A percentile compares a stretch with the other conserved stretches of the same genome.
These are phyloP conservation scores for Sclerotinia subarctica DNA, from an alignment of 2,329 filamentous ascomycete genomes.

Conservation along the genomic window DNA sequence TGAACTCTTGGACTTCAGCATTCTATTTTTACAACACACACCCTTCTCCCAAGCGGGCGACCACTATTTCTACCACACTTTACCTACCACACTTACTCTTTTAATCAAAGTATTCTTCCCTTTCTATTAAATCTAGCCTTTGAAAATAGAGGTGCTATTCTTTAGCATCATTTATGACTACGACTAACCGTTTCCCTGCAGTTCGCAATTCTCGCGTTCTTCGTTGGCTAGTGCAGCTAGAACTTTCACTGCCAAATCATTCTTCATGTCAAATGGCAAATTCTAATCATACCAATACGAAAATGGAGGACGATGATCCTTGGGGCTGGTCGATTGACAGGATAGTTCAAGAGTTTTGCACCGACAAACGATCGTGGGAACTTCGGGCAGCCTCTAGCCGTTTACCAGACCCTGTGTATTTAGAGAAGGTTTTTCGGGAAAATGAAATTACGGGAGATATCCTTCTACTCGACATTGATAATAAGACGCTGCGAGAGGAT, in stretches of 20 bases:
- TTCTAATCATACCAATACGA: background rate
- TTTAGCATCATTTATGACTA: slow-evolving; percentile 4
- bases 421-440: slow-evolving; percentile 56
- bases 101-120: background rate
- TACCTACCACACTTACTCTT: background rate
- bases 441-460: slow-evolving; percentile 50
- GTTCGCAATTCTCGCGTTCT: slow-evolving; percentile 3
- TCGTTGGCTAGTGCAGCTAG: slow-evolving; percentile 12
- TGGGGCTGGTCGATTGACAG: slow-evolving; percentile 68
- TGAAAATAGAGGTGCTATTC: background rate
- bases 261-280: background rate
- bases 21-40: background rate
- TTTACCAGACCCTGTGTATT: slow-evolving; percentile 48
- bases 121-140: background rate
- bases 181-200: slow-evolving; percentile 3
- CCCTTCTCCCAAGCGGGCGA: background rate
- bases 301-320: slow-evolving; percentile 55
- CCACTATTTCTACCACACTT: background rate
- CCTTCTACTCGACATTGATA: slow-evolving; percentile 30
- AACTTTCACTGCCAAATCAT: background rate
- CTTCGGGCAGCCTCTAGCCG: slow-evolving; percentile 33
- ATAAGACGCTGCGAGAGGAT: slow-evolving; percentile 31
- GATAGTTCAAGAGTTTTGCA: slow-evolving; percentile 65
- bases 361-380: slow-evolving; percentile 49
- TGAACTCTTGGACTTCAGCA: background rate